phyloP scores from a whole-genome alignment of 2,329 filamentous ascomycete genomes.

The Dactylellina leptospora region DNA sequence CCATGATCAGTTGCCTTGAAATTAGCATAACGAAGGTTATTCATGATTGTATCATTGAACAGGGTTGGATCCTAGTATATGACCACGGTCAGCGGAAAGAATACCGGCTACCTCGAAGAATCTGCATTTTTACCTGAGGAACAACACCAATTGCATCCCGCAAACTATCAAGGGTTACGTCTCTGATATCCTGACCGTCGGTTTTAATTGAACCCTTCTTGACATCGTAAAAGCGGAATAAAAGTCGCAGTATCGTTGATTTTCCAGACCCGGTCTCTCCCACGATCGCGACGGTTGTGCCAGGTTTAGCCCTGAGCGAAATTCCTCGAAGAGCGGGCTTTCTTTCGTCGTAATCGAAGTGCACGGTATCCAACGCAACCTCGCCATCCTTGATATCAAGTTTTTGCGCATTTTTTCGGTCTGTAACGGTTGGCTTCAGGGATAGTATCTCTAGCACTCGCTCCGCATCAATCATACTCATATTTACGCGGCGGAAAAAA shows the following conservation, averaged over 20 bases:
- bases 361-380: conserved; percentile 67
- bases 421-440: conserved; percentile 67
- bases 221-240: conserved; percentile 70
- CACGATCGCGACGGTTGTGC: conserved; percentile 69
- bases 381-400: conserved; percentile 64
- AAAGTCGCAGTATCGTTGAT: conserved; percentile 70
- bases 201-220: conserved; percentile 66
- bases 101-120: not conserved
- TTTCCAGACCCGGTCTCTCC: conserved; percentile 72
- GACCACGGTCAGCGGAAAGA: not conserved
- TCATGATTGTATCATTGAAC: conserved; percentile 72
- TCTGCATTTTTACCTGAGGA: conserved; percentile 60
- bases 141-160: conserved; percentile 71
- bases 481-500: conserved; percentile 64
- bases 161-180: conserved; percentile 68
- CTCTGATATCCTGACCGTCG: conserved; percentile 69
- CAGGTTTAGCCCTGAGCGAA: conserved; percentile 64
- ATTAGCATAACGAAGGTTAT: conserved; percentile 72
- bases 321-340: conserved; percentile 66
- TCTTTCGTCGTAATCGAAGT: conserved; percentile 67
- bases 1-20: conserved; percentile 68
- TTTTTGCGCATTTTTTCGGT: conserved; percentile 63
- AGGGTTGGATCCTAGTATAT: conserved; percentile 68
- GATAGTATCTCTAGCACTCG: conserved; percentile 68
- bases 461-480: conserved; percentile 72